These are phyloP conservation scores for Aphanocladium album DNA, from an alignment of 2,329 filamentous ascomycete species.

Conservation along the genomic window DNA sequence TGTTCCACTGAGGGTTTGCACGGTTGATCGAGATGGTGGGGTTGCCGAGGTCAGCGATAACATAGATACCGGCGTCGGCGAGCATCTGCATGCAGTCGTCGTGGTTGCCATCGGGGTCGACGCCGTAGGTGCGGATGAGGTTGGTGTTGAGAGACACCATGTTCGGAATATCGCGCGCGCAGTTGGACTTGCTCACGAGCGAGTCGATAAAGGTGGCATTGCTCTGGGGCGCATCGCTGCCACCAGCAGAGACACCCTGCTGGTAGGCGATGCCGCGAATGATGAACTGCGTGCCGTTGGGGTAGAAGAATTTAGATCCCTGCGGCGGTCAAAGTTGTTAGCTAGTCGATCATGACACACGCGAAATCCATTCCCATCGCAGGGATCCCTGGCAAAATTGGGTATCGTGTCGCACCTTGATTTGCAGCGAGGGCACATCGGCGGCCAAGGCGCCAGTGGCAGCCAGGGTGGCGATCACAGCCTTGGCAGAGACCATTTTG, in stretches of 20 bases:
- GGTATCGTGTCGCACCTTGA: constrained; percentile 52
- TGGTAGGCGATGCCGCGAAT: constrained; percentile 96
- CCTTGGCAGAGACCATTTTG: constrained; percentile 20
- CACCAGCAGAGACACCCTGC: constrained; percentile 61
- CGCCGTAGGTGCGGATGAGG: constrained; percentile 89
- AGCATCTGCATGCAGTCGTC: constrained; percentile 78
- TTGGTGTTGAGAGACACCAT: constrained; percentile 79
- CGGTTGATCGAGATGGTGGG: constrained; percentile 82
- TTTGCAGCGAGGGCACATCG: constrained; percentile 54
- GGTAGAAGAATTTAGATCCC: constrained; percentile 86
- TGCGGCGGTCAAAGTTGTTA: constrained; percentile 26
- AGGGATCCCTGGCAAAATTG: not conserved
- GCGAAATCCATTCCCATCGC: too few relatives aligned
- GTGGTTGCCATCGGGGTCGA: constrained; percentile 77
- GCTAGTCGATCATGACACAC: not conserved
- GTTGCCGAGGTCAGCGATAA: constrained; percentile 85
- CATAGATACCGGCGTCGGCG: constrained; percentile 83
- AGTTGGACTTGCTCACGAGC: constrained; percentile 64
- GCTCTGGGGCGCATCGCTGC: constrained; percentile 35
- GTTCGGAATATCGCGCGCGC: constrained; percentile 81
- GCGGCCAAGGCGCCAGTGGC: constrained; percentile 37
- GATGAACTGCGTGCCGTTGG: constrained; percentile 64
- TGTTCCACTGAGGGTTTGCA: constrained; percentile 71
- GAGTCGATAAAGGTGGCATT: constrained; percentile 66
- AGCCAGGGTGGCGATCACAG: constrained; percentile 31